phyloP scores from a whole-genome alignment of 1,284 basidiomycete genomes.

The Polyporus tsugae region DNA sequence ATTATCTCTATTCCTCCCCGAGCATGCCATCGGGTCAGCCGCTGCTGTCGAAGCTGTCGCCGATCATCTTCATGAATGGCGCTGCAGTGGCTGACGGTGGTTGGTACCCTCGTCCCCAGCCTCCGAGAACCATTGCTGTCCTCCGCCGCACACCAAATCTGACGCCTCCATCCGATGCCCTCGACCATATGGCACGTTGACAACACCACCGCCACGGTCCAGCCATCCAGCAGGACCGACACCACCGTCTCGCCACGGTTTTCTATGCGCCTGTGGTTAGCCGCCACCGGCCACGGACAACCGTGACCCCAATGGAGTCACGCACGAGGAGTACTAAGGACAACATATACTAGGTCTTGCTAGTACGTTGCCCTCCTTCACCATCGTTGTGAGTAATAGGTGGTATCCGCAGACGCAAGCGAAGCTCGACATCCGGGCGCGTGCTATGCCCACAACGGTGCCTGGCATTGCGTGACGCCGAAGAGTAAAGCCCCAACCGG shows the following conservation, averaged over 20 bases:
- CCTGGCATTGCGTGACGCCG: neutral
- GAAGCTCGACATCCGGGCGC: neutral
- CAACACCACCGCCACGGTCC: neutral
- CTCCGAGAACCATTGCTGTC: neutral
- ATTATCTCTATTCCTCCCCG: no score
- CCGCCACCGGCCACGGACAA: neutral
- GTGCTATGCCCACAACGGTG: neutral
- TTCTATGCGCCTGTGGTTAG: neutral
- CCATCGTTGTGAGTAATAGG: neutral
- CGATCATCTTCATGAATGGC: neutral
- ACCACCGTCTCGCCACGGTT: neutral
- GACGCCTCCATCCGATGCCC: neutral
- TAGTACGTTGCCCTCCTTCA: neutral
- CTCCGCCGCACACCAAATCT: neutral
- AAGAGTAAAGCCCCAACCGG: constrained; percentile 13
- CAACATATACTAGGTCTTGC: neutral
- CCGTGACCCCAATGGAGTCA: neutral
- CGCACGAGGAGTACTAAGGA: neutral
- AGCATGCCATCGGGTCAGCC: no score
- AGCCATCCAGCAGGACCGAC: neutral
- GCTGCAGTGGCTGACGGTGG: neutral
- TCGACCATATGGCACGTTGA: neutral
- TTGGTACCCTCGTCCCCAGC: neutral
- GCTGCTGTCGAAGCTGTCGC: no score
- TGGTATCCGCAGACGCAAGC: neutral